These are phyloP conservation scores for Diddensiella transvaalensis DNA, from an alignment of 805 yeast genomes.

Conservation along the genomic window DNA sequence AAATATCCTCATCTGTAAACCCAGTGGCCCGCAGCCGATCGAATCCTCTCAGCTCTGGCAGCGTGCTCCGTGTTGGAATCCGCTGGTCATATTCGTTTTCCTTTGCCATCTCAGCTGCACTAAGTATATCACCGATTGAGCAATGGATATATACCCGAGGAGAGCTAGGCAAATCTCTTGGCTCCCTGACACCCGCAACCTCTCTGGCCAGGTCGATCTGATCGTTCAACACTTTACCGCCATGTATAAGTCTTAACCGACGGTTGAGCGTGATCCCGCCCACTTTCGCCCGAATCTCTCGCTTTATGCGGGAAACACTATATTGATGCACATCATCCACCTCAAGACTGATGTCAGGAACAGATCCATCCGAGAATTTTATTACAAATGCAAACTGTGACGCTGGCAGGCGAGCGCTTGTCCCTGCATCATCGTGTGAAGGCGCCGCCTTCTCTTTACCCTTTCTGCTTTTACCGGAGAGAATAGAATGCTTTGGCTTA, in stretches of 20 bases:
- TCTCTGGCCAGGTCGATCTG: conserved; percentile 53
- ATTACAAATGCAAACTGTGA: conserved; percentile 28
- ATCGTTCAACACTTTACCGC: conserved; percentile 62
- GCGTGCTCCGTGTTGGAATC: conserved; percentile 50
- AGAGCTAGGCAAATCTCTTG: conserved; percentile 2
- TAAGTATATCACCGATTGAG: conserved; percentile 64
- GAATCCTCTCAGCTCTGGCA: conserved; percentile 77
- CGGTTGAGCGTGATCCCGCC: conserved; percentile 38
- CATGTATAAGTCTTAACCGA: conserved; percentile 62
- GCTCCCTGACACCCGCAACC: conserved; percentile 35
- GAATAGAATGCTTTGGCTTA: background rate
- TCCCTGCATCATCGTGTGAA: background rate
- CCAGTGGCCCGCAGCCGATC: conserved; percentile 83
- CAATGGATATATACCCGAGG: conserved; percentile 65
- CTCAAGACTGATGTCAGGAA: conserved; percentile 42
- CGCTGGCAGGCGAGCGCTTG: conserved; percentile 2
- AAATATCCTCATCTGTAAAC: conserved; percentile 72
- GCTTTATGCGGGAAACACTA: conserved; percentile 40
- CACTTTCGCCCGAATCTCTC: conserved; percentile 39
- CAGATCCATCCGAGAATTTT: conserved; percentile 44
- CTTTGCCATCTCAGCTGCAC: conserved; percentile 50
- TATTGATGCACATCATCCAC: conserved; percentile 33
- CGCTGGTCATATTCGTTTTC: conserved; percentile 55
- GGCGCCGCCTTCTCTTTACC: conserved; percentile 1
- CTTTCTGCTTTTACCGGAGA: background rate